Conservation (phyloP, 2,329 filamentous ascomycete genomes). For the Cyanodermella asteris region DNA sequence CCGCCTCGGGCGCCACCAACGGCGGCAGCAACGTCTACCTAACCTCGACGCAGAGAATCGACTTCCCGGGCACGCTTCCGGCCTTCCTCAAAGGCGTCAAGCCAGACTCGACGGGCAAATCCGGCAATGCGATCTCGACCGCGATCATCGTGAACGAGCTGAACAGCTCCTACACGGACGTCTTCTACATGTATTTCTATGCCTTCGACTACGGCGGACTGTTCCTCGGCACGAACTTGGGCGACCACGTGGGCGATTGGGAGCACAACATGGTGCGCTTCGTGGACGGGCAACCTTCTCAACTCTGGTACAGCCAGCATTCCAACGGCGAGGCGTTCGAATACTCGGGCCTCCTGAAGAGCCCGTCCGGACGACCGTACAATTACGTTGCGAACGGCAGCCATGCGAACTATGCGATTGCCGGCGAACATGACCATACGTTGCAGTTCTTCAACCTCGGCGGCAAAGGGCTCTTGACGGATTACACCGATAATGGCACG, state of each 20-base stretch:
- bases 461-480: slow-evolving; percentile 5
- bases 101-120: slow-evolving; percentile 29
- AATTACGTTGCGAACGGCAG: slow-evolving; percentile 36
- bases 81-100: slow-evolving; percentile 29
- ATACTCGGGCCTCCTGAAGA: slow-evolving; percentile 32
- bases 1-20: too few species aligned
- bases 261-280: slow-evolving; percentile 48
- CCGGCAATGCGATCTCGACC: slow-evolving; percentile 25
- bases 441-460: slow-evolving; percentile 37
- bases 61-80: slow-evolving; percentile 24
- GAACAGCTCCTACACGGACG: slow-evolving; percentile 29
- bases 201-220: slow-evolving; percentile 29
- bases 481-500: slow-evolving; percentile 21
- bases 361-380: slow-evolving; percentile 30
- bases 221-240: slow-evolving; percentile 26
- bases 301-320: slow-evolving; percentile 40
- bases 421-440: slow-evolving; percentile 37
- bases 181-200: slow-evolving; percentile 42
- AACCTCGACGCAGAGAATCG: slow-evolving; percentile 31
- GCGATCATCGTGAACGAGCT: slow-evolving; percentile 37
- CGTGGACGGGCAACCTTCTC: slow-evolving; percentile 28
- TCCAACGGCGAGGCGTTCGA: slow-evolving; percentile 38
- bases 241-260: slow-evolving; percentile 36
- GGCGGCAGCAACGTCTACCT: slow-evolving; percentile 26
- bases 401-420: slow-evolving; percentile 41